Conservation (phyloP, 1,284 basidiomycete species). For the Flammula alnicola region DNA sequence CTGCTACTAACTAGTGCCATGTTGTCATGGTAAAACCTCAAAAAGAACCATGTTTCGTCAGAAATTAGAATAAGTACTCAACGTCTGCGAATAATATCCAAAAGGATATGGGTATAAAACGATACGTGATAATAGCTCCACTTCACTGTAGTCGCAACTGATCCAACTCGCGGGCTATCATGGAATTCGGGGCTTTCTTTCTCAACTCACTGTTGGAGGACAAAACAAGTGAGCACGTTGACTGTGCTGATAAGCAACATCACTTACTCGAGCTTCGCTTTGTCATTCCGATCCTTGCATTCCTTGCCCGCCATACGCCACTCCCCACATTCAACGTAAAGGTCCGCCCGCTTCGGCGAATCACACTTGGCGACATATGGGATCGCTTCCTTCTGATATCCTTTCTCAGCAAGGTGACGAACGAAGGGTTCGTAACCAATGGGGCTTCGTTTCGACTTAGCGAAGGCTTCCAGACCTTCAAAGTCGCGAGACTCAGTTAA, state of each 20-base stretch:
- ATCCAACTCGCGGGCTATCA: conserved; percentile 81
- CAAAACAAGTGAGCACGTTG: conserved; percentile 7
- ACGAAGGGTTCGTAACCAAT: conserved; percentile 97
- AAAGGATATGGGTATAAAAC: no score
- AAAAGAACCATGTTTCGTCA: no score
- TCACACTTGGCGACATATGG: conserved; percentile 84
- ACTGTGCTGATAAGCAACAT: conserved; percentile 4
- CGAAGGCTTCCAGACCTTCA: conserved; percentile 82
- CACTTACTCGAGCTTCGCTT: conserved; percentile 80
- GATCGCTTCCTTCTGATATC: conserved; percentile 74
- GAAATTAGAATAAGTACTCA: no score
- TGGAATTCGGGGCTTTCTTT: conserved; percentile 74
- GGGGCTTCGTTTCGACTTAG: conserved; percentile 86
- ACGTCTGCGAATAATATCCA: no score
- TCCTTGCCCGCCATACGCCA: conserved; percentile 88
- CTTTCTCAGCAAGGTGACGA: conserved; percentile 74
- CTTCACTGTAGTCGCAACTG: conserved; percentile 70
- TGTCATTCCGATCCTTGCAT: conserved; percentile 86
- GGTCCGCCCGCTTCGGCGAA: conserved; percentile 77
- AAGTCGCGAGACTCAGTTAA: conserved; percentile 82
- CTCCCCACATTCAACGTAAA: conserved; percentile 88
- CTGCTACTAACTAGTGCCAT: no score
- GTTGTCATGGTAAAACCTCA: no score
- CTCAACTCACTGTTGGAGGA: conserved; percentile 59
- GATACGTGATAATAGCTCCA: no score